These are phyloP conservation scores for Monosporozyma solicola DNA, from an alignment of 805 yeast species.

Conservation along the genomic window DNA sequence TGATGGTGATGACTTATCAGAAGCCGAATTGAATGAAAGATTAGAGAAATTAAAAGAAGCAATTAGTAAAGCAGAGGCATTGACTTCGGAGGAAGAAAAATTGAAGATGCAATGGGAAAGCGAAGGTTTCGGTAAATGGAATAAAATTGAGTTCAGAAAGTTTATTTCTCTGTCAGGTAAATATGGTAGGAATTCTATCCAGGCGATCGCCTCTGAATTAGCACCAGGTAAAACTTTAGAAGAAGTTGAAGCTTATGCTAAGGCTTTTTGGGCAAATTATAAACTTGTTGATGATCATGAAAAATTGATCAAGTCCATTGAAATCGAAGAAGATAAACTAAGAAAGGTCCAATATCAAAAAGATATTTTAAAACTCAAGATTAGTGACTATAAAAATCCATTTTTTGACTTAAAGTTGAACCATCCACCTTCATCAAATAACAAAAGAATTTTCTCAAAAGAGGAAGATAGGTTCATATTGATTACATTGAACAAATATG, in stretches of 20 bases:
- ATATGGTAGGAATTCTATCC: slow-evolving; percentile 70
- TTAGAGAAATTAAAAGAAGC: slow-evolving; percentile 57
- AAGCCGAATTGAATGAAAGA: slow-evolving; percentile 37
- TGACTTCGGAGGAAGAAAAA: slow-evolving; percentile 73
- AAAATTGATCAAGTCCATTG: slow-evolving; percentile 69
- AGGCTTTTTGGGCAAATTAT: slow-evolving; percentile 73
- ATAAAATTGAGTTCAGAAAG: slow-evolving; percentile 77
- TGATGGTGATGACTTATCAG: slow-evolving; percentile 32
- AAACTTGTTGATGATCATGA: slow-evolving; percentile 84
- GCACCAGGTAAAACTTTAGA: slow-evolving; percentile 67
- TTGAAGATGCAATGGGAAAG: slow-evolving; percentile 48
- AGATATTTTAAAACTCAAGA: slow-evolving; percentile 69
- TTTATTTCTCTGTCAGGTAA: slow-evolving; percentile 71
- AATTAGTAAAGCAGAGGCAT: slow-evolving; percentile 64
- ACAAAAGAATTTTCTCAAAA: slow-evolving; percentile 58
- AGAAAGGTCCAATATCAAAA: slow-evolving; percentile 58
- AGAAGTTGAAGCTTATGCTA: slow-evolving; percentile 71
- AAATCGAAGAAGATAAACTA: slow-evolving; percentile 80
- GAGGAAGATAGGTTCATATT: slow-evolving; percentile 88
- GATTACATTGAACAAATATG: slow-evolving; percentile 68
- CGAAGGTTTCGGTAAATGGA: slow-evolving; percentile 77
- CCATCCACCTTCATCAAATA: slow-evolving; percentile 55
- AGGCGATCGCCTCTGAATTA: slow-evolving; percentile 66
- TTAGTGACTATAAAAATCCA: slow-evolving; percentile 67
- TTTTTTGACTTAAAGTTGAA: slow-evolving; percentile 67